These are phyloP conservation scores for Scheffersomyces illinoinensis DNA, from an alignment of 1,139 yeast species.

Conservation along the genomic window DNA sequence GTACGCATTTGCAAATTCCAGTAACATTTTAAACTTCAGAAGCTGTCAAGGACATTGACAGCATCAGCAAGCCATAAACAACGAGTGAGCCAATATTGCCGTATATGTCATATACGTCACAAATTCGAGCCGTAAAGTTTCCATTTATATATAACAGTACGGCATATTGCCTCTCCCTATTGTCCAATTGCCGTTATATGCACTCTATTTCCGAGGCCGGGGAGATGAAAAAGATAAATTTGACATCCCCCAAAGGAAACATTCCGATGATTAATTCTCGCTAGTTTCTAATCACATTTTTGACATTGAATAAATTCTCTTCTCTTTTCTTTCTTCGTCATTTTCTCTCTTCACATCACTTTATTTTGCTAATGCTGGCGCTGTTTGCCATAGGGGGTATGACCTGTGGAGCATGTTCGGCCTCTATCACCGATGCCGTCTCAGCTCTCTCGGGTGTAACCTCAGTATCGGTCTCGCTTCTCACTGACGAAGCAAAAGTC, in stretches of 20 bases:
- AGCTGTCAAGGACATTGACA: too few species aligned
- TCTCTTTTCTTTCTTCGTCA: neutral
- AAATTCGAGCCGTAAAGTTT: too few species aligned
- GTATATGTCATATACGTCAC: too few species aligned
- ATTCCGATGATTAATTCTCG: neutral
- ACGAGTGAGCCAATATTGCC: neutral
- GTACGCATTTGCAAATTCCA: neutral
- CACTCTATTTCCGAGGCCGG: conserved; percentile 5
- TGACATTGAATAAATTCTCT: neutral
- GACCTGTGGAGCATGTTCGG: conserved; percentile 43
- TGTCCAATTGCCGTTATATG: neutral
- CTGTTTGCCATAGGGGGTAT: conserved; percentile 26
- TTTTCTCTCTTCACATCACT: neutral
- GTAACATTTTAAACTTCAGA: too few species aligned
- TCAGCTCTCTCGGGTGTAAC: conserved; percentile 22
- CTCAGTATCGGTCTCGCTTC: conserved; percentile 31
- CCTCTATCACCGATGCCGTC: conserved; percentile 28
- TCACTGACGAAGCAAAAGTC: conserved; percentile 38
- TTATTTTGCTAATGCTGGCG: neutral
- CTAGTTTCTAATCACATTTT: neutral
- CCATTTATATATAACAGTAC: too few species aligned
- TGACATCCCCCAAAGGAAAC: neutral
- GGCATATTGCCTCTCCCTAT: neutral
- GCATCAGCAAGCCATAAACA: too few species aligned
- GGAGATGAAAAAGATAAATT: conserved; percentile 11